Conservation (phyloP, 352 stramenopile genomes). For the Phytophthora pini region DNA sequence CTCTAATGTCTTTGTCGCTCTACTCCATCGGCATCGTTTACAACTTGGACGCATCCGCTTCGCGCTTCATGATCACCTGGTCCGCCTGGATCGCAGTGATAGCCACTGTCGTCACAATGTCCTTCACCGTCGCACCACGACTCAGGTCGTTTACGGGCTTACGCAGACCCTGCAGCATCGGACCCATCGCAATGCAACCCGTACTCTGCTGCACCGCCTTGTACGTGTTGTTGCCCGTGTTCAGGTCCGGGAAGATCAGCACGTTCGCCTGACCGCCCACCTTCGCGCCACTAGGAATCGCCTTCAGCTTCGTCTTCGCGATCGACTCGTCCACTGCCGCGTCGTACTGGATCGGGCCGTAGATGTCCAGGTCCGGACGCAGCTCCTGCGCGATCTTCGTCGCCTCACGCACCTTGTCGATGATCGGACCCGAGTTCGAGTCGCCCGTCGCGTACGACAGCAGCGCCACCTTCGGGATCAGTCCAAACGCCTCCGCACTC, state of each 20-base stretch:
- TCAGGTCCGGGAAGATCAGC: conserved; percentile 88
- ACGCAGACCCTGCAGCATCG: conserved; percentile 88
- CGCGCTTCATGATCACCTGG: conserved; percentile 54
- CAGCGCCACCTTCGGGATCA: conserved; percentile 84
- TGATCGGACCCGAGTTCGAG: conserved; percentile 80
- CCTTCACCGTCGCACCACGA: conserved; percentile 87
- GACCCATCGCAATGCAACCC: conserved; percentile 81
- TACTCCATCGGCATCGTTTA: conserved; percentile 20
- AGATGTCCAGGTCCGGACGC: conserved; percentile 80
- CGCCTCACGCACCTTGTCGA: conserved; percentile 88
- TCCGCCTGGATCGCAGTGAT: conserved; percentile 90
- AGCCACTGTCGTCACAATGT: conserved; percentile 91
- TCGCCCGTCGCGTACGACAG: conserved; percentile 86
- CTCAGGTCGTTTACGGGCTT: conserved; percentile 92
- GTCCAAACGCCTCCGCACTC: conserved; percentile 77
- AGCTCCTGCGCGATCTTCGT: conserved; percentile 72
- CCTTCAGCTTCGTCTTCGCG: conserved; percentile 83
- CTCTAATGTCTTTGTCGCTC: conserved; percentile 20
- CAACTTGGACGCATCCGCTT: conserved; percentile 24
- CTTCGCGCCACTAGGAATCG: conserved; percentile 57
- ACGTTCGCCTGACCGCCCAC: conserved; percentile 88
- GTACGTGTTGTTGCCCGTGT: conserved; percentile 92
- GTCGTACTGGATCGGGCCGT: conserved; percentile 90
- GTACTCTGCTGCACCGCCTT: conserved; percentile 89
- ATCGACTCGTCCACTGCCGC: conserved; percentile 80